A percentile compares a stretch with the other conserved stretches of the same genome.
These are phyloP conservation scores for Echeveria elegans DNA, from an alignment of 164 flowering plant genomes.

Conservation along the genomic window DNA sequence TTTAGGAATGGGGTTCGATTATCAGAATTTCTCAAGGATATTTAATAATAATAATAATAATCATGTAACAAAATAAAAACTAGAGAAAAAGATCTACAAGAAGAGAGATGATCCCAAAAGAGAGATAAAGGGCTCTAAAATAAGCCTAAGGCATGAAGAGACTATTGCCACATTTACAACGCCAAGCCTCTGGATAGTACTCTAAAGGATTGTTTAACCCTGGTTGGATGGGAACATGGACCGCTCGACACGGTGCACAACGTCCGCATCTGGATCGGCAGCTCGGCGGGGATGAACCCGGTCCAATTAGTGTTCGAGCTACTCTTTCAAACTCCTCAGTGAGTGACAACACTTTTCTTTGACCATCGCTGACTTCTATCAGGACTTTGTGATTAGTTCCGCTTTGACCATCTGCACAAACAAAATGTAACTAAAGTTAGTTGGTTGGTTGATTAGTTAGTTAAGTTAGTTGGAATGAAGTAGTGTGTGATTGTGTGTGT, in stretches of 20 bases:
- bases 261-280: conserved; percentile 75
- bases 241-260: conserved; percentile 71
- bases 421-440: too few relatives aligned
- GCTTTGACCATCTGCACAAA: background rate
- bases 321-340: background rate
- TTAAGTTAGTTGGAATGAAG: background rate
- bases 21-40: background rate
- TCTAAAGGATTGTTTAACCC: conserved; percentile 62
- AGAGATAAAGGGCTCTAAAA: background rate
- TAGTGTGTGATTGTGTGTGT: background rate
- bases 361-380: background rate
- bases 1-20: background rate
- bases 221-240: conserved; percentile 74
- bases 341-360: background rate
- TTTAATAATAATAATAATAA: too few relatives aligned
- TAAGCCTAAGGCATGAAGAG: conserved; percentile 57
- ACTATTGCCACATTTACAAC: conserved; percentile 85
- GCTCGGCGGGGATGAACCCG: conserved; percentile 82
- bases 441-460: background rate
- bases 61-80: background rate
- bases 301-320: conserved; percentile 30
- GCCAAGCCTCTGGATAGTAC: conserved; percentile 98
- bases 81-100: background rate
- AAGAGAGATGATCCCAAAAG: background rate
- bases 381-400: background rate